Evolutionary conservation across 2,329 filamentous ascomycete species (phyloP).

Genomic region (Penicillium sp.): DNA sequence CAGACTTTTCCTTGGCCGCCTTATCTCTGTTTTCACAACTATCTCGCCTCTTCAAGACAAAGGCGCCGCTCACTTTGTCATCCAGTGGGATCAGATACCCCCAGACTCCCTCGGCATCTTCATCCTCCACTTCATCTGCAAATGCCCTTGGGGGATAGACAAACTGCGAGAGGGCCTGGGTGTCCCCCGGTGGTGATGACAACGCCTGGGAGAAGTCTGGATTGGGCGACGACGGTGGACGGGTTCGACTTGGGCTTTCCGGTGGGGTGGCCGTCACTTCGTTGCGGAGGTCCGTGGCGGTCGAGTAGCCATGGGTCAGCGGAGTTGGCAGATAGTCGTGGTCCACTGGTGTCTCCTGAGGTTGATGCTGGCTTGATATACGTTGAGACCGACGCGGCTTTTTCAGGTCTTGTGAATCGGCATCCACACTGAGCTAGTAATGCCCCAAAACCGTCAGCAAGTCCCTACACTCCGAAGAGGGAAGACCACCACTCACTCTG

Average conservation of each 20-base stretch:
- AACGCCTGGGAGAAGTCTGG: conserved; percentile 41
- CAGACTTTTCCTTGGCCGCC: conserved; percentile 34
- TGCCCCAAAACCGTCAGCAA: conserved; percentile 8
- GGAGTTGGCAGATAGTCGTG: conserved; percentile 77
- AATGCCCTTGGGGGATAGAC: conserved; percentile 69
- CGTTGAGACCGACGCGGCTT: conserved; percentile 79
- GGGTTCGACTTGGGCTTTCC: conserved; percentile 56
- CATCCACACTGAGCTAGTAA: conserved; percentile 63
- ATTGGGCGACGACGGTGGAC: conserved; percentile 44
- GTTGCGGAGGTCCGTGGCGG: conserved; percentile 62
- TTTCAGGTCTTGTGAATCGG: conserved; percentile 66
- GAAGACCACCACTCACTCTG: conserved; percentile 57
- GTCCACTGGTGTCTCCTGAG: conserved; percentile 59
- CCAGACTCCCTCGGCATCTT: conserved; percentile 85
- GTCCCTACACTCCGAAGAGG: not conserved
- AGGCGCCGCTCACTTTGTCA: conserved; percentile 62
- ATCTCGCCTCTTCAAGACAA: conserved; percentile 74
- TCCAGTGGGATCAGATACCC: conserved; percentile 88
- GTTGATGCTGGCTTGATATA: conserved; percentile 59
- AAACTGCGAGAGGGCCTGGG: conserved; percentile 78
- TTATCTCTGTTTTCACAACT: conserved; percentile 59
- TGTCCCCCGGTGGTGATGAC: conserved; percentile 71
- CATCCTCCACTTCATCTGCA: conserved; percentile 80
- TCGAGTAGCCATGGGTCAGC: conserved; percentile 67
- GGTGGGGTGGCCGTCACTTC: conserved; percentile 71